Conservation (phyloP, 2,329 filamentous ascomycete genomes). For the Didymosphaeria variabile region DNA sequence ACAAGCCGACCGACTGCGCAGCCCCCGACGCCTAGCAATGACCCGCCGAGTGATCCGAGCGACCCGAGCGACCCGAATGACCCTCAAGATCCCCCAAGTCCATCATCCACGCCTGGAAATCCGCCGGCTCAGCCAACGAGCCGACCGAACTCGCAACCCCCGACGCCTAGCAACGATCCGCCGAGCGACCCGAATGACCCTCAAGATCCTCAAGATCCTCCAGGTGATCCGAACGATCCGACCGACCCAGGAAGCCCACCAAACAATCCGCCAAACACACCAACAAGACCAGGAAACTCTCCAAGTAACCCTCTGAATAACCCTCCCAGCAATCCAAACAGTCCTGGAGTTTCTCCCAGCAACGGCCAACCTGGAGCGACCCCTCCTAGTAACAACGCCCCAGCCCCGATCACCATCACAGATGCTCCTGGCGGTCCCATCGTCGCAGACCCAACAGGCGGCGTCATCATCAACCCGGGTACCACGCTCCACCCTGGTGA, state of each 20-base stretch:
- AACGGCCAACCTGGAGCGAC: background rate
- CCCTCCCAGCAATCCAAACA: background rate
- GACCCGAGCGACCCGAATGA: background rate
- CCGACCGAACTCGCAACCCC: background rate
- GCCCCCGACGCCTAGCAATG: background rate
- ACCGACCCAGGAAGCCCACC: constrained; percentile 6
- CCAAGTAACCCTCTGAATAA: background rate
- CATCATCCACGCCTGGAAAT: constrained; percentile 10
- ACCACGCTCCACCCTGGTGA: constrained; percentile 18
- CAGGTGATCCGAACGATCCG: constrained; percentile 2
- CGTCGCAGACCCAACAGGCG: constrained; percentile 20
- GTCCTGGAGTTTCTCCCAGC: background rate
- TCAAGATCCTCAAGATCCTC: background rate
- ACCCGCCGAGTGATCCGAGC: background rate
- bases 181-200: constrained; percentile 3
- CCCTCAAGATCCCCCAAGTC: background rate
- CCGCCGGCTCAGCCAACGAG: constrained; percentile 1
- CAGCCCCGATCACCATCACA: constrained; percentile 16
- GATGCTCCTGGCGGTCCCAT: constrained; percentile 20
- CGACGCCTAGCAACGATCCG: background rate
- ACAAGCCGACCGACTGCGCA: background rate
- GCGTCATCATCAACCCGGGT: constrained; percentile 24
- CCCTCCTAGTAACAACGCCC: background rate
- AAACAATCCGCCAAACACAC: constrained; percentile 11
- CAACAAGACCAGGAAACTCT: constrained; percentile 2